phyloP scores from a whole-genome alignment of 257 asterid species.

The Nicotiana benthamiana region DNA sequence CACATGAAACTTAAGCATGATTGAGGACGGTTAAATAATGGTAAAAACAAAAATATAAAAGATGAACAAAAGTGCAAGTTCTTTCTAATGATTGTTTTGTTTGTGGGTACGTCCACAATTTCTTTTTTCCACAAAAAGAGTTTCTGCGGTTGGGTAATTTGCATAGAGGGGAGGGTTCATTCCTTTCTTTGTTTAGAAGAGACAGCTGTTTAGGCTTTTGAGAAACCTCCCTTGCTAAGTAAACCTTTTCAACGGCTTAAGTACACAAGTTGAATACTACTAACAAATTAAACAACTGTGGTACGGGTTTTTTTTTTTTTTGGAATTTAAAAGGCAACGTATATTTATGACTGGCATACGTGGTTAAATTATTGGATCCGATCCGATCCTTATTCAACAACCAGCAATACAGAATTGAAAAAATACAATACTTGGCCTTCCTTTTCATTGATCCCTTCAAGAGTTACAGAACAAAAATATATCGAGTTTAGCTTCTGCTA shows the following conservation, averaged over 20 bases:
- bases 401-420: no score
- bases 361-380: no score
- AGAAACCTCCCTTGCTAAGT: slow-evolving; percentile 14
- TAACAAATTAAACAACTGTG: background rate
- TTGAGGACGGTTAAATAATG: no score
- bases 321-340: no score
- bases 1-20: no score
- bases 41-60: no score
- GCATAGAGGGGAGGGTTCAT: slow-evolving; percentile 19
- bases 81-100: background rate
- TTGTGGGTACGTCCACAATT: background rate
- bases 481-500: no score
- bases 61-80: background rate
- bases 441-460: background rate
- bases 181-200: slow-evolving; percentile 3
- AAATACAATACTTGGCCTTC: no score
- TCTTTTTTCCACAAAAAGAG: background rate
- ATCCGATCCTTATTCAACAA: no score
- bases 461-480: background rate
- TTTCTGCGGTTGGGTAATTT: background rate
- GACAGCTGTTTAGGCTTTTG: slow-evolving; percentile 9
- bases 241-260: background rate
- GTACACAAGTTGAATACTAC: background rate
- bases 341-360: no score
- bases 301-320: no score